phyloP scores from a whole-genome alignment of 2,329 filamentous ascomycete genomes.

The Talaromyces sp. region DNA sequence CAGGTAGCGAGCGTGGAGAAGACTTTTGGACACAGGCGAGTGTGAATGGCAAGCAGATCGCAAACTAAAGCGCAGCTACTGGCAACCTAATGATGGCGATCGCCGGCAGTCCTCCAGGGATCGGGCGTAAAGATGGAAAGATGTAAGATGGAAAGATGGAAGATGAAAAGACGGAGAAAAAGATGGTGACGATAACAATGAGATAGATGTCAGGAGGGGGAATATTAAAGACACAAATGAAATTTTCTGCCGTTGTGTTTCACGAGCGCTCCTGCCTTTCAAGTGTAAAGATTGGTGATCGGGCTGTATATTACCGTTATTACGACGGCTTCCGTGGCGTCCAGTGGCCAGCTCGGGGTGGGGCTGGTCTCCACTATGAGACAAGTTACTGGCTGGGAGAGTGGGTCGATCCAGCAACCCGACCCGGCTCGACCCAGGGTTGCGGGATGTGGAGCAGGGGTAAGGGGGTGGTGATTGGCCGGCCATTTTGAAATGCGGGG shows the following conservation, averaged over 20 bases:
- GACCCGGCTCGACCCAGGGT: neutral
- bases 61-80: neutral
- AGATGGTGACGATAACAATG: too few relatives aligned
- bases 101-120: neutral
- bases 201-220: too few relatives aligned
- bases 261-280: neutral
- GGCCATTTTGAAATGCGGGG: neutral
- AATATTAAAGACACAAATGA: too few relatives aligned
- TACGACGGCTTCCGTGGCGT: neutral
- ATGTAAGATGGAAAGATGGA: neutral
- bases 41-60: neutral
- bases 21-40: neutral
- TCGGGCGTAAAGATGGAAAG: neutral
- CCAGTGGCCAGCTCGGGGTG: neutral
- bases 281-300: neutral
- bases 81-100: neutral
- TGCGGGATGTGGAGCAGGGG: neutral
- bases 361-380: too few relatives aligned
- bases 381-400: neutral
- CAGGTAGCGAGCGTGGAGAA: neutral
- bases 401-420: too few relatives aligned
- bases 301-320: neutral
- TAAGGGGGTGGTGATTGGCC: neutral
- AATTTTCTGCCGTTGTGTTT: neutral
- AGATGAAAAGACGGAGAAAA: neutral